Conservation (phyloP, 805 yeast species). For the Yamadazyma philogaea region DNA sequence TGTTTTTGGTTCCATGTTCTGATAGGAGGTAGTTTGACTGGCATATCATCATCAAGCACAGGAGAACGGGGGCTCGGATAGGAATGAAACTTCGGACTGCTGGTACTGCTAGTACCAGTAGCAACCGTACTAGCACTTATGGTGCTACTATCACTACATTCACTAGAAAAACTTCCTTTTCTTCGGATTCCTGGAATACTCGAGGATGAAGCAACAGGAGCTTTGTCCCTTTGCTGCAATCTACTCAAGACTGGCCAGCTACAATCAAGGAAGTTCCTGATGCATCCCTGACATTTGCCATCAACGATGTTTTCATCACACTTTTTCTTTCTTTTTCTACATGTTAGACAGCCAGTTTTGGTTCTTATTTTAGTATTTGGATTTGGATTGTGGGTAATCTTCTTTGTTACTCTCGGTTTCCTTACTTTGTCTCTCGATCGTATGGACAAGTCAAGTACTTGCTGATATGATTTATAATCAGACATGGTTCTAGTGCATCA, state of each 20-base stretch:
- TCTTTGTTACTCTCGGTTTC: slow-evolving; percentile 17
- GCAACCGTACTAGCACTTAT: slow-evolving; percentile 8
- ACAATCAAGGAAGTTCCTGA: slow-evolving; percentile 43
- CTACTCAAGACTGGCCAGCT: slow-evolving; percentile 34
- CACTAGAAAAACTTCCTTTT: slow-evolving; percentile 8
- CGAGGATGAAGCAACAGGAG: not conserved
- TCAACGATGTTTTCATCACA: slow-evolving; percentile 50
- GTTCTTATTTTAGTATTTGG: slow-evolving; percentile 31
- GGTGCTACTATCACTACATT: slow-evolving; percentile 7
- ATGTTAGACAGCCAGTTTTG: slow-evolving; percentile 56
- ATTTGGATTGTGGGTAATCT: slow-evolving; percentile 9
- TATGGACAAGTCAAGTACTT: slow-evolving; percentile 30
- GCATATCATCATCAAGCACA: slow-evolving; percentile 9
- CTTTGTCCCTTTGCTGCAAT: slow-evolving; percentile 5
- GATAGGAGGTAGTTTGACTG: slow-evolving; percentile 10
- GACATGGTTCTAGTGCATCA: slow-evolving; percentile 11
- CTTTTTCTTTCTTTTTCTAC: slow-evolving; percentile 62
- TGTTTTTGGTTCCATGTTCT: not conserved
- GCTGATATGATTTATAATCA: slow-evolving; percentile 36
- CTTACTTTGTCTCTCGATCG: slow-evolving; percentile 17
- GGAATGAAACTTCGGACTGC: slow-evolving; percentile 2
- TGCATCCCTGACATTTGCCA: slow-evolving; percentile 46
- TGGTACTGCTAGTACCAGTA: slow-evolving; percentile 2
- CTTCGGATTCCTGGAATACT: slow-evolving; percentile 1
- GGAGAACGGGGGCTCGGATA: slow-evolving; percentile 18